A percentile compares a stretch with the other conserved stretches of the same genome.
Evolutionary conservation across 305 asterid genomes (phyloP).

Genomic region (Fraxinus nigra): DNA sequence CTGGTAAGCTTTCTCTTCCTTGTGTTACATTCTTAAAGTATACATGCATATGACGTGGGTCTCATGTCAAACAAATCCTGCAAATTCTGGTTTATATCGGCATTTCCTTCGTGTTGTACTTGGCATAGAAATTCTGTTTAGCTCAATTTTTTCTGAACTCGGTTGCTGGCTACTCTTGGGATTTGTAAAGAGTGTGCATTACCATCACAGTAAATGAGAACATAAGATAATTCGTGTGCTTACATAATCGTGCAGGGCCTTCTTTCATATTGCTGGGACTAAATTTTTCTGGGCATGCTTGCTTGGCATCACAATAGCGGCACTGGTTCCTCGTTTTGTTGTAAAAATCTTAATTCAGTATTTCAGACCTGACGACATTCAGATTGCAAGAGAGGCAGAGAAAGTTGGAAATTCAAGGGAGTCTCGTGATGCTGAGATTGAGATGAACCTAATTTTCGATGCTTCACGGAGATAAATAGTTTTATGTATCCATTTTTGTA

Average conservation of each 20-base stretch:
- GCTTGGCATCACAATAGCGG: slow-evolving; percentile 58
- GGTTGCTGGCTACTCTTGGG: not conserved
- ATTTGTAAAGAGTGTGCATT: not conserved
- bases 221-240: slow-evolving; percentile 11
- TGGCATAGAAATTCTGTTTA: not conserved
- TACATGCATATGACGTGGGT: not conserved
- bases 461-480: slow-evolving; percentile 36
- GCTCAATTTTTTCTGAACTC: not conserved
- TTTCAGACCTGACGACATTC: slow-evolving; percentile 57
- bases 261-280: slow-evolving; percentile 58
- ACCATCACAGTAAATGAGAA: not conserved
- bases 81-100: not conserved
- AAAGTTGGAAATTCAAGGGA: slow-evolving; percentile 42
- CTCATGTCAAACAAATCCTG: not conserved
- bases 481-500: too few species aligned
- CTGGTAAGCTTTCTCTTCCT: slow-evolving; percentile 55
- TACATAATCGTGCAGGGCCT: slow-evolving; percentile 60
- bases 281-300: slow-evolving; percentile 73
- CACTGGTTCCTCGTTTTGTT: slow-evolving; percentile 72
- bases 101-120: not conserved
- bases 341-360: slow-evolving; percentile 50
- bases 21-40: not conserved
- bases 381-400: slow-evolving; percentile 79
- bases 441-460: slow-evolving; percentile 58
- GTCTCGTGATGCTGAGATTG: slow-evolving; percentile 42